Conservation (phyloP, 345 rosid genomes). For the Nasturtium officinale region DNA sequence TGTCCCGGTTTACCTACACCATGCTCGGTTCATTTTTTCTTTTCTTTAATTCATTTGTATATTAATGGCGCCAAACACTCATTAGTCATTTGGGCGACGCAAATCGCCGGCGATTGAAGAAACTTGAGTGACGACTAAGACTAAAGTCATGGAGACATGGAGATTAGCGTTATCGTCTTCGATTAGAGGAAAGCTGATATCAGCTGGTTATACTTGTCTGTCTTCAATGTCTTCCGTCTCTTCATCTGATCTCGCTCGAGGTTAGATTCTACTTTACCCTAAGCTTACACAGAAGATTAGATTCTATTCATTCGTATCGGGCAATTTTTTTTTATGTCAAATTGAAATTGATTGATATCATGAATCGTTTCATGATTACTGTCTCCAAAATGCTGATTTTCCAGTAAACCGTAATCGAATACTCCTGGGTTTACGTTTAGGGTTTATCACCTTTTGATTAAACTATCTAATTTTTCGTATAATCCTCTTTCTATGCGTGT, state of each 20-base stretch:
- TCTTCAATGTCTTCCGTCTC: slow-evolving; percentile 61
- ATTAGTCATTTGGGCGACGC: not conserved
- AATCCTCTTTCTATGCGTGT: not conserved
- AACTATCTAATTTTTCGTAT: not conserved
- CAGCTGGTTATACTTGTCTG: slow-evolving; percentile 65
- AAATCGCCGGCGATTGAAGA: slow-evolving; percentile 29
- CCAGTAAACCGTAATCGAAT: slow-evolving; percentile 1
- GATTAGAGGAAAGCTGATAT: slow-evolving; percentile 68
- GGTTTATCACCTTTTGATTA: not conserved
- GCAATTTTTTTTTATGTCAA: not conserved
- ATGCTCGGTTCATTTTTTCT: not conserved
- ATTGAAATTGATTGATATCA: not conserved
- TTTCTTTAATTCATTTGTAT: not conserved
- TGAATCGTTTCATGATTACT: slow-evolving; percentile 3
- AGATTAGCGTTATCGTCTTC: slow-evolving; percentile 66
- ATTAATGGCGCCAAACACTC: slow-evolving; percentile 26
- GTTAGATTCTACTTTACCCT: slow-evolving; percentile 37
- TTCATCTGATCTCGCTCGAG: slow-evolving; percentile 61
- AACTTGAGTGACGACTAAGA: slow-evolving; percentile 6
- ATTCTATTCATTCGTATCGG: not conserved
- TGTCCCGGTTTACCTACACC: slow-evolving; percentile 20
- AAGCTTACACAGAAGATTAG: not conserved
- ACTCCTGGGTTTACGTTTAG: slow-evolving; percentile 11
- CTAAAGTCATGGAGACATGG: slow-evolving; percentile 58
- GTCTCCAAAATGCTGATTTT: not conserved